Conservation (phyloP, 768 basidiomycete genomes). For the Lactifluus hygrophoroides region DNA sequence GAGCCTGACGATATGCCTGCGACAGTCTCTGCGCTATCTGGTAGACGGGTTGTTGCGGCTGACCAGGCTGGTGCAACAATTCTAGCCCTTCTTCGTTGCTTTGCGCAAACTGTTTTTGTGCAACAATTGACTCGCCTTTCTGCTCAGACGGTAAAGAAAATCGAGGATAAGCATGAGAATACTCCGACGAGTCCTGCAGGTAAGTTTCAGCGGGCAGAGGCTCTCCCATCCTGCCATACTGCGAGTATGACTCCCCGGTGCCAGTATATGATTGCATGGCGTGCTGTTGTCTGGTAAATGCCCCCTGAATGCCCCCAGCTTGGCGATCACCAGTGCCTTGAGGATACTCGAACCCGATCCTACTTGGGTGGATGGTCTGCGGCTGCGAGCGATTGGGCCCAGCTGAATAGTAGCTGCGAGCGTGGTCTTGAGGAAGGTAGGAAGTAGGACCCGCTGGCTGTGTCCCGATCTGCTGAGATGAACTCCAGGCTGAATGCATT, state of each 20-base stretch:
- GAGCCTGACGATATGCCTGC: neutral
- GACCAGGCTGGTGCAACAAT: neutral
- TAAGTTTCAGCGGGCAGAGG: neutral
- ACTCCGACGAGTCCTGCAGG: neutral
- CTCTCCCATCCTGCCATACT: neutral
- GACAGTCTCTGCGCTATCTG: neutral
- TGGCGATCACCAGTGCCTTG: slow-evolving; percentile 8
- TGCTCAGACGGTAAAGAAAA: neutral
- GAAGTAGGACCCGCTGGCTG: slow-evolving; percentile 18
- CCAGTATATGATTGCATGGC: neutral
- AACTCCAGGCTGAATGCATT: neutral
- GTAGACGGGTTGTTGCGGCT: neutral
- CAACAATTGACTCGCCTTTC: neutral
- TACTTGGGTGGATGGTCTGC: neutral
- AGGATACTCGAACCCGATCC: neutral
- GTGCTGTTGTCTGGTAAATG: neutral
- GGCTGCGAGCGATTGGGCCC: neutral
- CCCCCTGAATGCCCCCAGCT: neutral
- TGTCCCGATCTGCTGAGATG: slow-evolving; percentile 7
- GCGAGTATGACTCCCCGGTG: neutral
- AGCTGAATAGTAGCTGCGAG: slow-evolving; percentile 10
- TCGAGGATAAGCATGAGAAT: neutral
- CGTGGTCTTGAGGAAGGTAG: slow-evolving; percentile 19
- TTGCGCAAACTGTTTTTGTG: neutral
- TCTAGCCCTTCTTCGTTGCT: neutral